These are phyloP conservation scores for Penicillium odoratum DNA, from an alignment of 495 filamentous ascomycete genomes.

Conservation along the genomic window DNA sequence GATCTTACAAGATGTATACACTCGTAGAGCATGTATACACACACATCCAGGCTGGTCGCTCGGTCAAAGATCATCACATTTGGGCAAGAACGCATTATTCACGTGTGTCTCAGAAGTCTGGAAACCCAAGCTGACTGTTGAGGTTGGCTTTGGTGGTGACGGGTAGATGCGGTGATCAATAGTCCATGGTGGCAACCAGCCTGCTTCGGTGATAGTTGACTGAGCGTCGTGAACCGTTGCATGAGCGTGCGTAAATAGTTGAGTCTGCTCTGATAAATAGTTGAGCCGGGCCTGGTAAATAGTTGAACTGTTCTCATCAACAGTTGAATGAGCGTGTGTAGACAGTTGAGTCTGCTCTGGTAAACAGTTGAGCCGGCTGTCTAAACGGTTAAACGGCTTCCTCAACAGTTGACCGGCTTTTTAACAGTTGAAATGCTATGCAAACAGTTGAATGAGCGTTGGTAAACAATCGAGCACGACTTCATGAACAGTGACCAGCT, in stretches of 20 bases:
- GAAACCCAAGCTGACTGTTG: background rate
- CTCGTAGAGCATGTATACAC: background rate
- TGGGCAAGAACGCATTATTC: background rate
- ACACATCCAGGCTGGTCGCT: constrained; percentile 1
- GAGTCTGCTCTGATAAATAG: too few species aligned
- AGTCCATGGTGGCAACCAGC: background rate
- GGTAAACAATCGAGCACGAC: background rate
- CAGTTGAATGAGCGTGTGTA: too few species aligned
- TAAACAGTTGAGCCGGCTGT: too few species aligned
- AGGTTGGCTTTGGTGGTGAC: constrained; percentile 1
- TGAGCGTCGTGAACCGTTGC: too few species aligned
- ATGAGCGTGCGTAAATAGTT: too few species aligned
- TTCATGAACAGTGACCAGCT: too few species aligned
- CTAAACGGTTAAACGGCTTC: too few species aligned
- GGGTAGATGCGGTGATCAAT: background rate
- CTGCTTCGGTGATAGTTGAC: too few species aligned
- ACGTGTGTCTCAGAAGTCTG: background rate
- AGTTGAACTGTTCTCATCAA: too few species aligned
- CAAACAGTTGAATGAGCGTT: background rate
- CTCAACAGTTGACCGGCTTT: too few species aligned
- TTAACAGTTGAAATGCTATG: too few species aligned
- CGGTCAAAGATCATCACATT: constrained; percentile 1
- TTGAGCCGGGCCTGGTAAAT: background rate
- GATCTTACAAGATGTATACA: background rate
- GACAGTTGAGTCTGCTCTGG: too few species aligned